Evolutionary conservation across 225 moss, liverwort and hornwort genomes (phyloP), one percentile per base, ranked within the genome.

Genomic region (Sphagnum tenellum): DNA sequence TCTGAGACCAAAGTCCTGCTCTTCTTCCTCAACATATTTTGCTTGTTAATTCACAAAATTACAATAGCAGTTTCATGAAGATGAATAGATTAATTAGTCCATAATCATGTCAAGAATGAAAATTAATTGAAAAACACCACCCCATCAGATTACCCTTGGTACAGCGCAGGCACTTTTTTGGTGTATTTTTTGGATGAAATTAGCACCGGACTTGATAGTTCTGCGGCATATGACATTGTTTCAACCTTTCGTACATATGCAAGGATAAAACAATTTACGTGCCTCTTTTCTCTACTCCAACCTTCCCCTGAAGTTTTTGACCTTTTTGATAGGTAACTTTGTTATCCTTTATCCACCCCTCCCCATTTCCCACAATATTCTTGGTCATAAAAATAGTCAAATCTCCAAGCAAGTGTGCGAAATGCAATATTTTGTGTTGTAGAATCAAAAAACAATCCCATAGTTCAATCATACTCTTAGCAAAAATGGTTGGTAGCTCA

Each of bases 211-310:
- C 86, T 93, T 10, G 92, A 93, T 63, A 93, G 92, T 72, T 89
- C 89, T 75, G 86, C 89, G 12, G 82, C 92, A 70, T 93, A 85
- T 76, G 89, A 93, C 70, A 93, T 93, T 63, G 92, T 93, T 74
- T 83, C 81, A 66, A 79, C 92, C 47, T 75, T 93, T n/a, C 71
- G 85, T 47, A 93, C 83, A 51, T 75, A 83, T 68, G 85, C 89
- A 46, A 87, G 92, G 70, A 76, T 89, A 74, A 78, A 85, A 76
- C 85, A 88, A 56, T 87, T 66, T 5, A 93, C 88, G 2, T 81
- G 83, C 77, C 92, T 93, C 45, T 74, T 93, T 58, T 93, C 92
- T 11, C 83, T 88, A 46, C 88, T 93, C 56, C 92, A 93, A 70
- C 92, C 92, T 59, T 83, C 92, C 56, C 89, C 89, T 44, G 92